Percentiles rank a stretch among this genome's conserved stretches.
Conservation (phyloP, 805 yeast genomes). For the Hanseniaspora mollemarum region DNA sequence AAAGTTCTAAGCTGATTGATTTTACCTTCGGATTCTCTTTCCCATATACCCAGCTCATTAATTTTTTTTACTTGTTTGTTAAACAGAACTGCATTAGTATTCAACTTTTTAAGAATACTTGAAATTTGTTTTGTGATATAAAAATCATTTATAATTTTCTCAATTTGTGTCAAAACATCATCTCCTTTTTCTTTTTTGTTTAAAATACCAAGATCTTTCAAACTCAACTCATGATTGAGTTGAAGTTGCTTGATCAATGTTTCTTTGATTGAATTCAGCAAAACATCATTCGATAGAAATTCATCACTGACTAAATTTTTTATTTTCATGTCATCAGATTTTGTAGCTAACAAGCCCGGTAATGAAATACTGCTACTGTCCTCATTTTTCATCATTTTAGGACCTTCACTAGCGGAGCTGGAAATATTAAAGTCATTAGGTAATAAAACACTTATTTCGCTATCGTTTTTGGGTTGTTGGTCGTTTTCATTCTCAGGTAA, state of each 20-base stretch:
- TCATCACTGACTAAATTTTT: background rate
- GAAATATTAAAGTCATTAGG: too few relatives aligned
- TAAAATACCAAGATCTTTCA: background rate
- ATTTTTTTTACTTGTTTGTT: background rate
- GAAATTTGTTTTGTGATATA: background rate
- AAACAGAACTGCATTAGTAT: background rate
- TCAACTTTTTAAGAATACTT: background rate
- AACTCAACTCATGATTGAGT: background rate
- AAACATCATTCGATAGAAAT: background rate
- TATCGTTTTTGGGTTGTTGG: too few relatives aligned
- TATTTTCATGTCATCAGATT: background rate
- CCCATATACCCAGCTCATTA: background rate
- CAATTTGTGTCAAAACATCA: background rate
- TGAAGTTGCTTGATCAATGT: background rate
- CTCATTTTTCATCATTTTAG: background rate
- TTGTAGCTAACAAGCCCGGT: background rate
- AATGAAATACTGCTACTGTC: background rate
- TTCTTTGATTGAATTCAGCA: constrained; percentile 9
- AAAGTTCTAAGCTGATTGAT: background rate
- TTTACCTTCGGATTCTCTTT: background rate
- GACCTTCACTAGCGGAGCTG: background rate
- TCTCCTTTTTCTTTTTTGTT: background rate
- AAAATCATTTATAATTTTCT: constrained; percentile 8
- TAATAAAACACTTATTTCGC: too few relatives aligned
- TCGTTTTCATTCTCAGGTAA: too few relatives aligned